phyloP scores from a whole-genome alignment of 225 moss, liverwort and hornwort species.

The Sphagnum contortum region DNA sequence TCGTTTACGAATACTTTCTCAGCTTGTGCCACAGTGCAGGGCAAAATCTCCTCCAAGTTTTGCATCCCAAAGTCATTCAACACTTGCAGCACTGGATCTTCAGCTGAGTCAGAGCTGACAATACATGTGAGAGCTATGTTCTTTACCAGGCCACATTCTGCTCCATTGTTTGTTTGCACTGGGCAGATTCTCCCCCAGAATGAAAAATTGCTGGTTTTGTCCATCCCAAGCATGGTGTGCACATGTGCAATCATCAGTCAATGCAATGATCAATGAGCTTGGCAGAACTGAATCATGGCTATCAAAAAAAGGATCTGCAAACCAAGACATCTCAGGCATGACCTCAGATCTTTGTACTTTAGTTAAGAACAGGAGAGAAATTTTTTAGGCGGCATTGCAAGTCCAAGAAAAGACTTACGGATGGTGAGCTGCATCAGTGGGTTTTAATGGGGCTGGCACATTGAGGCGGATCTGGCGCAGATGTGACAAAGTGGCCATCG shows the following conservation, averaged over 20 bases:
- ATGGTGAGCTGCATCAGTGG: constrained; percentile 76
- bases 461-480: constrained; percentile 66
- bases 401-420: constrained; percentile 49
- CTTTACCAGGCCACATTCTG: constrained; percentile 87
- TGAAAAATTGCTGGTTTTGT: constrained; percentile 62
- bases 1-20: constrained; percentile 78
- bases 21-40: constrained; percentile 16
- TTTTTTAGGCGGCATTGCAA: not conserved
- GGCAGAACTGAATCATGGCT: too few relatives aligned
- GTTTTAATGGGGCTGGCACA: constrained; percentile 40
- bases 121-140: constrained; percentile 79
- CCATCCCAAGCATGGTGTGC: not conserved
- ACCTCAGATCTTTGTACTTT: too few relatives aligned
- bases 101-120: constrained; percentile 46
- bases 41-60: constrained; percentile 25
- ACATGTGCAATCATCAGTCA: not conserved
- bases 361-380: too few relatives aligned
- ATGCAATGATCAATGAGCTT: too few relatives aligned
- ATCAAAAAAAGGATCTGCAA: too few relatives aligned
- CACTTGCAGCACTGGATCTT: constrained; percentile 32
- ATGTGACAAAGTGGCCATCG: constrained; percentile 77
- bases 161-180: constrained; percentile 91
- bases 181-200: constrained; percentile 94
- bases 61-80: constrained; percentile 30
- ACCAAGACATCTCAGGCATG: too few relatives aligned